Evolutionary conservation across 805 yeast species (phyloP), one percentile per base, ranked within the genome.

Genomic region (Wickerhamiella australiensis): DNA sequence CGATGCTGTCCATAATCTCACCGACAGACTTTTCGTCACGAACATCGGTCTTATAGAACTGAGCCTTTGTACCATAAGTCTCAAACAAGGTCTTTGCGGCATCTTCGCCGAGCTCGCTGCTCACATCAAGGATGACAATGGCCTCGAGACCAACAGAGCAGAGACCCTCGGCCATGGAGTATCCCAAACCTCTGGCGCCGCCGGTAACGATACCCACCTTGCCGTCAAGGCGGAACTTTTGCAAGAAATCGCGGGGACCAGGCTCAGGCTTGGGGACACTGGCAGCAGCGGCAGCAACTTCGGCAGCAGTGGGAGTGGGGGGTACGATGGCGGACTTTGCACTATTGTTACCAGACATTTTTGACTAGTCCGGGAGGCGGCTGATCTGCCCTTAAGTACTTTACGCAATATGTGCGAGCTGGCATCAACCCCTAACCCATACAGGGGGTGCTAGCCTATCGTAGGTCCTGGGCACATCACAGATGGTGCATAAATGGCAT

Each of bases 181-280:
- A 69, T 22, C 81, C 80, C 55, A 79, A 72, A 35, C 84, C 84
- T 35, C 84, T 78, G 47, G 82, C 79, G 38, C 83, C 84, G 42
- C 84, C 84, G 45, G 84, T 79, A 50, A 79, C 68, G 27, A 79
- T 68, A 52, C 78, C 82, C 49, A 79, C 73, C 67, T 76, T 75
- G 50, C 82, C 82, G 57, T 77, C 81, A 56, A 79, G 71, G 55
- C 80, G 69, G 67, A 77, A 78, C 50, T 60, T 57, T 53, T 45
- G 22, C 46, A 68, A 49, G 52, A 68, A 65, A 60, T 70, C 58
- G 59, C 65, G 66, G 46, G 67, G 67, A 49, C 54, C 59, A 46
- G 60, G 59, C 13, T 67, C 59, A 12, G 63, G 63, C 17, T 54
- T 63, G 8, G 65, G 61, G 43, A 50, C 61, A 37, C 58, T 47